These are phyloP conservation scores for Meyerozyma elateridarum DNA, from an alignment of 1,139 yeast genomes.

Conservation along the genomic window DNA sequence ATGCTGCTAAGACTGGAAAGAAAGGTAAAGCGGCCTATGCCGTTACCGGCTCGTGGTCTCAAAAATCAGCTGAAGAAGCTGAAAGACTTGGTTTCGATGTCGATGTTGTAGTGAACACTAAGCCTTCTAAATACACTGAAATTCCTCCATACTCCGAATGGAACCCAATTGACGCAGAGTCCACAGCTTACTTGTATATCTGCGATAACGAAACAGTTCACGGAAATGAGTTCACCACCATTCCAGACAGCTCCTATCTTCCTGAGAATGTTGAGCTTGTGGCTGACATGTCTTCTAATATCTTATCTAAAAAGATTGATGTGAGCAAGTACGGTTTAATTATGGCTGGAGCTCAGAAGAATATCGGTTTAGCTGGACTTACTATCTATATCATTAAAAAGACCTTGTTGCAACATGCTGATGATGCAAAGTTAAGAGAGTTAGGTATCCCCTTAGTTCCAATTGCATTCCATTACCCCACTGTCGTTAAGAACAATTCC, in stretches of 20 bases:
- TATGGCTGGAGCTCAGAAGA: slow-evolving; percentile 96
- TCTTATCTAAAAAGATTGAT: slow-evolving; percentile 75
- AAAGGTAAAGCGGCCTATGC: slow-evolving; percentile 82
- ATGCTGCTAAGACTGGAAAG: slow-evolving; percentile 63
- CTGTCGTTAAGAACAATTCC: slow-evolving; percentile 82
- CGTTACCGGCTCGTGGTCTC: slow-evolving; percentile 91
- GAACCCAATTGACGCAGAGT: slow-evolving; percentile 41
- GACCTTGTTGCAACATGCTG: slow-evolving; percentile 61
- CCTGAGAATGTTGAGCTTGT: slow-evolving; percentile 74
- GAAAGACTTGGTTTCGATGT: slow-evolving; percentile 73
- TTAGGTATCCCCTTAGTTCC: slow-evolving; percentile 75
- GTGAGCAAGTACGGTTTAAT: slow-evolving; percentile 81
- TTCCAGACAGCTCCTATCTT: slow-evolving; percentile 44
- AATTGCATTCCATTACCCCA: slow-evolving; percentile 82
- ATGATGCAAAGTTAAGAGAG: slow-evolving; percentile 55
- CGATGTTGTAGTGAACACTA: slow-evolving; percentile 65
- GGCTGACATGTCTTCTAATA: slow-evolving; percentile 92
- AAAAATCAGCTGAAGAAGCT: slow-evolving; percentile 85
- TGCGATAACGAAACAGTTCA: slow-evolving; percentile 97
- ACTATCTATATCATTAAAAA: slow-evolving; percentile 88
- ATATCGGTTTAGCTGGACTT: slow-evolving; percentile 93
- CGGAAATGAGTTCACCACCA: slow-evolving; percentile 76
- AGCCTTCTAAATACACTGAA: slow-evolving; percentile 56
- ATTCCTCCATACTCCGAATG: slow-evolving; percentile 69
- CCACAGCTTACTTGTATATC: slow-evolving; percentile 78